Evolutionary conservation across 1,139 yeast species (phyloP).

Genomic region (Ogataea hybrid): DNA sequence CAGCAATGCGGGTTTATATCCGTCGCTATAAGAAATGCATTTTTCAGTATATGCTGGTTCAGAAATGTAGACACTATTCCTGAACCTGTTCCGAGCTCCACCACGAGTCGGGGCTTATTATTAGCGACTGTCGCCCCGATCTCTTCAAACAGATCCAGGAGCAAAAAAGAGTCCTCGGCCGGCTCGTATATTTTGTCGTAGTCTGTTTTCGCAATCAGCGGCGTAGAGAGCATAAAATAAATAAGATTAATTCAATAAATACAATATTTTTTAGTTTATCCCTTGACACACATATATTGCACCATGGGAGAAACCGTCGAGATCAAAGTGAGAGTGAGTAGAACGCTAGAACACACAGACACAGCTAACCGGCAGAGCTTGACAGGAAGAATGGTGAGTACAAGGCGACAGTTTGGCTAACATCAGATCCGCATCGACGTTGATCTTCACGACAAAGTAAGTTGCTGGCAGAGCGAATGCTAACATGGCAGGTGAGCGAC

Average conservation of each 20-base stretch:
- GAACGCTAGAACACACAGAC: not conserved
- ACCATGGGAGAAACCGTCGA: conserved; percentile 24
- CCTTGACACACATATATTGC: not conserved
- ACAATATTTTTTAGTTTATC: not conserved
- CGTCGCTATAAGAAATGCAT: conserved; percentile 58
- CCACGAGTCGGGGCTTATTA: conserved; percentile 48
- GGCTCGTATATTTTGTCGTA: conserved; percentile 79
- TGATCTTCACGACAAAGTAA: conserved; percentile 66
- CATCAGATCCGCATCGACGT: conserved; percentile 71
- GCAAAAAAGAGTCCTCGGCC: conserved; percentile 83
- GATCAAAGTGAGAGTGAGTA: conserved; percentile 30
- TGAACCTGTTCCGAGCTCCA: conserved; percentile 92
- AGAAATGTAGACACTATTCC: conserved; percentile 83
- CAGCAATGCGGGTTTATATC: conserved; percentile 85
- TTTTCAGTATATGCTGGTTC: conserved; percentile 48
- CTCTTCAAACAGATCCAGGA: conserved; percentile 74
- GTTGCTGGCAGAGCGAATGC: conserved; percentile 20
- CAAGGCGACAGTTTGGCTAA: not conserved
- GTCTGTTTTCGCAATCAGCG: conserved; percentile 43
- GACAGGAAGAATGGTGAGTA: conserved; percentile 69
- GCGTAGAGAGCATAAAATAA: conserved; percentile 54
- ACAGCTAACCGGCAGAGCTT: conserved; percentile 41
- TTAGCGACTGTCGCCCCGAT: conserved; percentile 40
- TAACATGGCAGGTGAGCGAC: conserved; percentile 49
- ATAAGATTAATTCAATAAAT: not conserved